phyloP scores from a whole-genome alignment of 208 protist genomes.

The Trichomonas gallinae region DNA sequence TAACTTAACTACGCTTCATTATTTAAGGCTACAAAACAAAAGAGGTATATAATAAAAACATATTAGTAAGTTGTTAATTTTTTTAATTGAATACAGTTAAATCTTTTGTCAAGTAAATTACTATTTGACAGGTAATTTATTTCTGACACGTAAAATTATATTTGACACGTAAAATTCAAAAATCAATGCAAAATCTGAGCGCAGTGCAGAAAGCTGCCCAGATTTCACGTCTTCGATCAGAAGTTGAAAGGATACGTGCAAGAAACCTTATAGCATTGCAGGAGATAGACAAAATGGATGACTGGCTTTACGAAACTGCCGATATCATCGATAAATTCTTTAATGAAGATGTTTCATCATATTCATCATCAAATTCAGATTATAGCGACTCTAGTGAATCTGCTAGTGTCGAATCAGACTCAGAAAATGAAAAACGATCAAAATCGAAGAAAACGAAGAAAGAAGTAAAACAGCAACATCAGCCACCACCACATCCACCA shows the following conservation, averaged over 20 bases:
- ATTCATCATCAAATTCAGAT: not conserved
- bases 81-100: too few species aligned
- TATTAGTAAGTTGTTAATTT: too few species aligned
- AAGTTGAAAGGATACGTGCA: not conserved
- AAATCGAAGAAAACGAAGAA: not conserved
- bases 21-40: too few species aligned
- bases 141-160: too few species aligned
- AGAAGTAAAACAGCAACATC: not conserved
- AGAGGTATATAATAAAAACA: too few species aligned
- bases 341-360: not conserved
- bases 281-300: not conserved
- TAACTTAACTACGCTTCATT: too few species aligned
- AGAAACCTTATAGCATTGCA: not conserved
- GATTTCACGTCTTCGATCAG: not conserved
- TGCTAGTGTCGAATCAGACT: not conserved
- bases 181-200: not conserved
- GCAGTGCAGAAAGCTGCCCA: not conserved
- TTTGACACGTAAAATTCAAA: too few species aligned
- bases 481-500: not conserved
- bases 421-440: not conserved
- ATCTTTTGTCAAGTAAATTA: too few species aligned
- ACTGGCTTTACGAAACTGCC: not conserved
- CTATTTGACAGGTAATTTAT: too few species aligned
- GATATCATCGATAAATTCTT: not conserved
- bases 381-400: not conserved